Percentiles rank a stretch among this genome's conserved stretches.
phyloP scores from a whole-genome alignment of 2,329 filamentous ascomycete species.

The Neofusicoccum ribis region DNA sequence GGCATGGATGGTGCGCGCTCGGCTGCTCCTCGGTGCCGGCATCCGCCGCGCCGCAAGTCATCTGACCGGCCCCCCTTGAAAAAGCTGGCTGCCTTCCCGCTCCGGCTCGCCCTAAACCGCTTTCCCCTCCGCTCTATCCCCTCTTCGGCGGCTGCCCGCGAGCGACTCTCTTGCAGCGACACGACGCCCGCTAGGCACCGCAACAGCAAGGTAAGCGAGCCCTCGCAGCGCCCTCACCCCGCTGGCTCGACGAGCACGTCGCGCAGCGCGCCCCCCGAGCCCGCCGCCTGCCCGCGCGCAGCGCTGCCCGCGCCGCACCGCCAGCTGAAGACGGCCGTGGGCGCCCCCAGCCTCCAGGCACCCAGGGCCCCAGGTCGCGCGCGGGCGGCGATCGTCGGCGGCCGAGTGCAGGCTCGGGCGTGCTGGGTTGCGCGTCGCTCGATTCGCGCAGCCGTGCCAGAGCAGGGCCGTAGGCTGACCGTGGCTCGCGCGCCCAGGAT shows the following conservation, averaged over 20 bases:
- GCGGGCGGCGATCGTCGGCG: slow-evolving; percentile 9
- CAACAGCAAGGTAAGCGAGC: slow-evolving; percentile 18
- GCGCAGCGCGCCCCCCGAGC: slow-evolving; percentile 9
- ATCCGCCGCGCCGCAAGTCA: no score
- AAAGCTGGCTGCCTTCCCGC: no score
- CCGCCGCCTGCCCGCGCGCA: slow-evolving; percentile 8
- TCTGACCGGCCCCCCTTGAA: no score
- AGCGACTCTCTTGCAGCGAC: slow-evolving; percentile 1
- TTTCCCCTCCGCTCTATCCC: slow-evolving; percentile 18
- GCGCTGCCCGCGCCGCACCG: slow-evolving; percentile 14
- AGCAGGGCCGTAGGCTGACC: slow-evolving; percentile 19
- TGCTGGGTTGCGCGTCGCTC: slow-evolving; percentile 17
- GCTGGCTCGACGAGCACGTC: slow-evolving; percentile 6
- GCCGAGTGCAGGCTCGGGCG: slow-evolving; percentile 10
- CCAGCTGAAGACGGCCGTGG: slow-evolving; percentile 3
- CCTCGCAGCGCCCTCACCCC: slow-evolving; percentile 5
- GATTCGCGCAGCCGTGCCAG: slow-evolving; percentile 18
- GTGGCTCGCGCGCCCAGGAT: slow-evolving; percentile 21
- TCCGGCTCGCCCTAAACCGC: slow-evolving; percentile 13
- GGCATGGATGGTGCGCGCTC: no score
- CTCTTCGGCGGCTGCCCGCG: slow-evolving; percentile 11
- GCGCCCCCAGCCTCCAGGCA: neutral
- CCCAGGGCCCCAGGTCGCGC: neutral
- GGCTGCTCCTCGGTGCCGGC: no score
- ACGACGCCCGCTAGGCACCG: slow-evolving; percentile 13